phyloP scores from a whole-genome alignment of 2,329 filamentous ascomycete species.

The Bipolaris oryzae region DNA sequence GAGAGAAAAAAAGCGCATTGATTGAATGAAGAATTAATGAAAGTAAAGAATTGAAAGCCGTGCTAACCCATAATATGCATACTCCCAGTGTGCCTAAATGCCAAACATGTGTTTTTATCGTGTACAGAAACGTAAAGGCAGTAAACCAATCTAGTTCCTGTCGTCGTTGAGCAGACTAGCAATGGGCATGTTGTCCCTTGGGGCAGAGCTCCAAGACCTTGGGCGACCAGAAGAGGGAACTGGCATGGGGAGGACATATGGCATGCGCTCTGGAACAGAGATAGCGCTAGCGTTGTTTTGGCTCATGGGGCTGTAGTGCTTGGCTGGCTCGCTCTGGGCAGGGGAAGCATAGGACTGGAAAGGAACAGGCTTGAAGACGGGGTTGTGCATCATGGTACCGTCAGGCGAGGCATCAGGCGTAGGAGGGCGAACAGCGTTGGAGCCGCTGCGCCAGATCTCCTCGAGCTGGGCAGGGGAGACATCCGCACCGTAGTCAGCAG shows the following conservation, averaged over 20 bases:
- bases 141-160: conserved; percentile 30
- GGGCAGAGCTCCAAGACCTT: conserved; percentile 45
- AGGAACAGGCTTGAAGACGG: conserved; percentile 35
- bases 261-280: conserved; percentile 43
- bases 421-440: conserved; percentile 42
- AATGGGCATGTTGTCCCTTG: conserved; percentile 48
- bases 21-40: conserved; percentile 27
- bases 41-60: conserved; percentile 27
- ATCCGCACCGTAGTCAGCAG: conserved; percentile 71
- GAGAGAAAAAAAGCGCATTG: not conserved
- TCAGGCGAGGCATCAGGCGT: conserved; percentile 50
- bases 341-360: conserved; percentile 43
- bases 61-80: conserved; percentile 1
- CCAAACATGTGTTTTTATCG: conserved; percentile 8
- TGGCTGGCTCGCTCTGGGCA: conserved; percentile 37
- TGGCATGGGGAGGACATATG: conserved; percentile 47
- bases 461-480: conserved; percentile 68
- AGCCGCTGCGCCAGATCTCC: conserved; percentile 65
- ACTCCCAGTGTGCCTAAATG: conserved; percentile 1
- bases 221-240: conserved; percentile 41
- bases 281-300: conserved; percentile 38
- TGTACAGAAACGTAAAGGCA: not conserved
- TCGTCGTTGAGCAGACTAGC: conserved; percentile 49
- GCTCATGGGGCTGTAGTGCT: conserved; percentile 43
- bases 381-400: conserved; percentile 46